phyloP scores from a whole-genome alignment of 164 flowering plant species.

The Kalanchoe fedtschenkoi region DNA sequence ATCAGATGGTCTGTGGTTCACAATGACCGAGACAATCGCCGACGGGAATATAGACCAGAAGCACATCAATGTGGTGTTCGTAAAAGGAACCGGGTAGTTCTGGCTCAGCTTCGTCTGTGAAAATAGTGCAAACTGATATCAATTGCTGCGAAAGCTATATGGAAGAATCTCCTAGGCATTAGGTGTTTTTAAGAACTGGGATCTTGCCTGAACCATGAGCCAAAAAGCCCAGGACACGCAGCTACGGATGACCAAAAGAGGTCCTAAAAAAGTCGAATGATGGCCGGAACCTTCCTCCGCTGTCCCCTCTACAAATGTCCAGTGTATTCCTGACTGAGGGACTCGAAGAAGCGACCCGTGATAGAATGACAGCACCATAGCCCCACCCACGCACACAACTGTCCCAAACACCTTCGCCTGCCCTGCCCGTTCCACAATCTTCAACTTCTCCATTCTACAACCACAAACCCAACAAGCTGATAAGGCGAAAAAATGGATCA shows the following conservation, averaged over 20 bases:
- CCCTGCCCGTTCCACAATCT: slow-evolving; percentile 38
- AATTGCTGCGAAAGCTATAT: not conserved
- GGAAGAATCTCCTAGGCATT: not conserved
- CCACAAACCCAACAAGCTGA: not conserved
- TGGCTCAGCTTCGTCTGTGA: slow-evolving; percentile 20
- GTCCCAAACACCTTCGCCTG: slow-evolving; percentile 72
- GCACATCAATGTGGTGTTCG: slow-evolving; percentile 22
- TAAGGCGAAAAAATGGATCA: no score
- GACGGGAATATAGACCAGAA: slow-evolving; percentile 31
- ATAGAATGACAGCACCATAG: slow-evolving; percentile 80
- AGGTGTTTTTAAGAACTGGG: not conserved
- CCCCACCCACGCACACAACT: slow-evolving; percentile 63
- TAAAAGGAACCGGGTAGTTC: slow-evolving; percentile 29
- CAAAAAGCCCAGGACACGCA: slow-evolving; percentile 51
- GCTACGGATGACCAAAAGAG: slow-evolving; percentile 45
- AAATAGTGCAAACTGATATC: no score
- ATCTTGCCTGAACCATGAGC: slow-evolving; percentile 59
- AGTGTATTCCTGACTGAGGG: slow-evolving; percentile 47
- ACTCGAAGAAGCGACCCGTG: slow-evolving; percentile 42
- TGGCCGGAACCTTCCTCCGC: slow-evolving; percentile 8
- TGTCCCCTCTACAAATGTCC: slow-evolving; percentile 40
- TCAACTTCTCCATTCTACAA: slow-evolving; percentile 50
- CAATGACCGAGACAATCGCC: slow-evolving; percentile 10
- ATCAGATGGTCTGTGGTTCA: slow-evolving; percentile 13
- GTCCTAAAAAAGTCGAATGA: slow-evolving; percentile 28